Conservation (phyloP, 345 rosid species). For the Salix caprea region DNA sequence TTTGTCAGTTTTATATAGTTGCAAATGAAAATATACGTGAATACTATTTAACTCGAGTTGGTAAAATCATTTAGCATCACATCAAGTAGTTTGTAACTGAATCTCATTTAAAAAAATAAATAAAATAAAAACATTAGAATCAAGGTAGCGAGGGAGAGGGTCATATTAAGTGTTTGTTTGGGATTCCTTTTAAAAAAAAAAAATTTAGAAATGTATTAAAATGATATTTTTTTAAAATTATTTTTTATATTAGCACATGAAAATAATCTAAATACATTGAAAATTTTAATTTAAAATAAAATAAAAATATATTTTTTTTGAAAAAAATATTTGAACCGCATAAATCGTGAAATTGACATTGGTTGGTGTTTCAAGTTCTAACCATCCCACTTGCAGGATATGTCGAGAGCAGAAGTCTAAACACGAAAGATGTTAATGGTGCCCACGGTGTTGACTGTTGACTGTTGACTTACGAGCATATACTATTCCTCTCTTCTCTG, state of each 20-base stretch:
- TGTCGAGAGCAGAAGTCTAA: not conserved
- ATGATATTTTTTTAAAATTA: no score
- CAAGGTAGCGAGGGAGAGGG: no score
- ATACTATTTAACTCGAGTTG: not conserved
- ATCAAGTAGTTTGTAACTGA: not conserved
- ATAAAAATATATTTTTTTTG: no score
- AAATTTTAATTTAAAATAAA: no score
- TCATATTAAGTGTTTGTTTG: no score
- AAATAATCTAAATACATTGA: no score
- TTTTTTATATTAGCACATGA: no score
- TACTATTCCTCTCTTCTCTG: not conserved
- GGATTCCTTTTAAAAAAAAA: no score
- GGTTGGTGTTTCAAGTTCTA: not conserved
- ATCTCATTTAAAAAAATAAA: not conserved
- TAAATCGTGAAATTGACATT: not conserved
- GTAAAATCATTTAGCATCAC: not conserved
- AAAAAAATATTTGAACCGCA: no score
- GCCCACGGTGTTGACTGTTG: not conserved
- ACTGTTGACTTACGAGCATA: not conserved
- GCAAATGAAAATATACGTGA: not conserved
- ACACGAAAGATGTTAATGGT: not conserved
- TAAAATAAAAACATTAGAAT: no score
- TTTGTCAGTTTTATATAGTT: no score
- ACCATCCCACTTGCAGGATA: not conserved
- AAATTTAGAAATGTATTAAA: accelerated